Base-by-base conservation (phyloP, 1,284 basidiomycete genomes). In the Neotropicomus parvogracilis region DNA sequence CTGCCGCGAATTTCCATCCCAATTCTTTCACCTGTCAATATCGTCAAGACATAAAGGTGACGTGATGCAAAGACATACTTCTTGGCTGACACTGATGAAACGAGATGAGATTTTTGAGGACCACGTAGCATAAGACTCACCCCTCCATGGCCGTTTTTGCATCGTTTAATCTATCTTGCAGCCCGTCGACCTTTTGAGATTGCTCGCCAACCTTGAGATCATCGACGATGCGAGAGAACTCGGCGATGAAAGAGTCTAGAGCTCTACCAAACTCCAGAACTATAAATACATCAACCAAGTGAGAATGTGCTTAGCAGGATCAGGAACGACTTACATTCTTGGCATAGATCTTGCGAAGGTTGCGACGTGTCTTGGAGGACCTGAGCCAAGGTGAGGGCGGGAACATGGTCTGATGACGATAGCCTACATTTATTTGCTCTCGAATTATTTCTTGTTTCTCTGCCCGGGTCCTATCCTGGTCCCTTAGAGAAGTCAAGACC, bases 371-470 rank as follows among this genome's bases (percentile, higher is more conserved):
- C 32, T 4, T 57, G 44, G 13, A 61, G 40, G 12, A 32, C 33
- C 57, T 58, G 17, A 10, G 14, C 11, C 20, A 20, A 31, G 45
- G 34, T 59, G 14, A 57, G 44, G 5, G 16, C 7, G 5, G 8
- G 19, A 27, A 26, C 20, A 17, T 27, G 17, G 16, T 8, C 1
- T 24, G 9, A 40, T 3, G 10, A 2, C 0, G 24, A 13, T 10
- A 20, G 14, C 36, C 4, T 37, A 58, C 57, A 41, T 29, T 4
- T 7, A 59, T 49, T 31, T 58, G 59, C 16, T 47, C 50, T 31
- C 14, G 50, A 26, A 61, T 50, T 0, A 61, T 57, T 16, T 44
- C 37, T 27, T 43, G 34, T 39, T 61, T 58, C 27, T 59, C 50
- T n/a, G 27, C 26, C 2, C 24, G 16, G 7, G 44, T 39, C 26